These are phyloP conservation scores for Claviceps monticola DNA, from an alignment of 2,329 filamentous ascomycete genomes.

Conservation along the genomic window DNA sequence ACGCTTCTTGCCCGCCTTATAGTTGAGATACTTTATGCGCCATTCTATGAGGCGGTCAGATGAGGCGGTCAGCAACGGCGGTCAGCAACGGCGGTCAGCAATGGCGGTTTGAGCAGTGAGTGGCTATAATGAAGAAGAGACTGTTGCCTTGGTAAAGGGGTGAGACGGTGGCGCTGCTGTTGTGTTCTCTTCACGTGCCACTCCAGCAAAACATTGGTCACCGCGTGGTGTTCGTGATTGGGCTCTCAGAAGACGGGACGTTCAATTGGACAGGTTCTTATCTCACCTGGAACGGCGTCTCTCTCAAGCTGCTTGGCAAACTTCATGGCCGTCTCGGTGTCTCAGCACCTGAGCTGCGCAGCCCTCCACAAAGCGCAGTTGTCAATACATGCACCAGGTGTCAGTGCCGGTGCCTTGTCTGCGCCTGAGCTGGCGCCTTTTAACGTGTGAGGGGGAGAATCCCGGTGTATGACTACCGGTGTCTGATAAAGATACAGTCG, in stretches of 20 bases:
- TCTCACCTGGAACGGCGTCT: conserved; percentile 56
- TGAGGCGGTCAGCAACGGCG: conserved; percentile 3
- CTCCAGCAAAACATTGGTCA: neutral
- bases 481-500: neutral
- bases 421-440: neutral
- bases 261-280: no score
- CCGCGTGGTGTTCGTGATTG: no score
- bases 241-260: no score
- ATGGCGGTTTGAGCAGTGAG: neutral
- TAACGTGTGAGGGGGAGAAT: neutral
- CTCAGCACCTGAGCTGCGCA: conserved; percentile 5
- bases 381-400: neutral
- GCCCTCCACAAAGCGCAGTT: conserved; percentile 1
- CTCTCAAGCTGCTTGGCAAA: conserved; percentile 10
- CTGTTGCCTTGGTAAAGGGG: neutral
- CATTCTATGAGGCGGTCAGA: conserved; percentile 63
- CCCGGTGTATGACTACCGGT: neutral
- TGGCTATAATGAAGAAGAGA: neutral
- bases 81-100: conserved; percentile 4
- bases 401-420: neutral
- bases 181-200: no score
- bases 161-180: no score
- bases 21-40: conserved; percentile 87
- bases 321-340: conserved; percentile 7
- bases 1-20: conserved; percentile 91